Base-by-base conservation (phyloP, 352 stramenopile species). In the Peronospora belbahrii region DNA sequence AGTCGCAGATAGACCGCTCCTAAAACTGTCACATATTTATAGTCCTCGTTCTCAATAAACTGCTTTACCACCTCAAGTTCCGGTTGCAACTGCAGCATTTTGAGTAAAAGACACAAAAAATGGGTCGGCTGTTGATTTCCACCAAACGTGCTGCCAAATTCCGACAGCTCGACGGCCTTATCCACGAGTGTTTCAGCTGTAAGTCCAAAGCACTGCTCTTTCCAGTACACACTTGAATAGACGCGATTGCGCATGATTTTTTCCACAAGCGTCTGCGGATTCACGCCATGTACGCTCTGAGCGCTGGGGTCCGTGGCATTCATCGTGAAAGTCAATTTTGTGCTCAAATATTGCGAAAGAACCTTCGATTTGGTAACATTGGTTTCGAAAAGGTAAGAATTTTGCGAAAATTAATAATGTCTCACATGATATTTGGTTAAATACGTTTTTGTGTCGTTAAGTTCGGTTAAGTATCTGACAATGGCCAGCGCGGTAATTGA, bases 241-340 rank as follows among this genome's bases (percentile, higher is more conserved):
- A 99, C 97, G 62, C 96, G 96, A 65, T 97, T 93, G 20, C 96
- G 86, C 51, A 96, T 97, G 65, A 99, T 98, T 72, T 98, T 98
- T 75, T 99, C 96, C 55, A 99, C 88, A 18, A 99, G 72, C 55
- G 97, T 94, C 77, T 98, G 94, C 49, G 96, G 94, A 62, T 99
- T 97, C 36, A 95, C 96, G 24, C 96, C 96, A 58, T 98, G 95
- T 9, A 98, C 75, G 40, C 76, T 85, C 41, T 80, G 69, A 31
- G 94, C 94, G 10, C 90, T 58, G 5, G 86, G 77, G 60, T 97
- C 94, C 25, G 94, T 98, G 17, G 85, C 59, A 65, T 98, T 98
- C 59, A 74, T 67, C 13, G 4, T 10, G 6, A 27, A 41, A 13
- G n/a, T 32, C 3, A 2, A 9, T 17, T 18, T 19, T 22, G n/a